Conservation (phyloP, 2,329 filamentous ascomycete species). For the Hymenotorrendiella dingleyae region DNA sequence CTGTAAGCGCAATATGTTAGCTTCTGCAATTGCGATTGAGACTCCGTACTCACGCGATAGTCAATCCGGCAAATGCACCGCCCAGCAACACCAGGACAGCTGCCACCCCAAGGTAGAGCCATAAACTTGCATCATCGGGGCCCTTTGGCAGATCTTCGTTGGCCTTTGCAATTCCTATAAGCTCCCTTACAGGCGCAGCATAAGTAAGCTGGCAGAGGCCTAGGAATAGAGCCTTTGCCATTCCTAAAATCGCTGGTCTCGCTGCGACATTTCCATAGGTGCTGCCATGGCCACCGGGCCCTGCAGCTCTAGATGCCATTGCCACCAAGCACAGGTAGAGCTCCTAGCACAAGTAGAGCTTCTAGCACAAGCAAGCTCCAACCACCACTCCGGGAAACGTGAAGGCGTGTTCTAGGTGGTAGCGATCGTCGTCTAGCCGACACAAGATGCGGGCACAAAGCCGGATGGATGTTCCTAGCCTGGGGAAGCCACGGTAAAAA, state of each 20-base stretch:
- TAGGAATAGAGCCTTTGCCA: conserved; percentile 45
- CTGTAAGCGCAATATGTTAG: conserved; percentile 21
- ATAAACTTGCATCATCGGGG: conserved; percentile 59
- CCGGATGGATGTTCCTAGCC: too few species aligned
- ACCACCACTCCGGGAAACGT: too few species aligned
- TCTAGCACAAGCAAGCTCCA: too few species aligned
- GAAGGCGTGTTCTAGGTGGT: too few species aligned
- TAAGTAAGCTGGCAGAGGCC: conserved; percentile 37
- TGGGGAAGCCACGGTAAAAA: too few species aligned
- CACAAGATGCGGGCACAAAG: too few species aligned
- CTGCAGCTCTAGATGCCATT: neutral
- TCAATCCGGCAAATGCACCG: conserved; percentile 90
- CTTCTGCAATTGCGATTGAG: neutral
- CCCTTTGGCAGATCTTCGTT: conserved; percentile 44
- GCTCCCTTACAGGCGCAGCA: conserved; percentile 31
- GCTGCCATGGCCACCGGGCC: neutral
- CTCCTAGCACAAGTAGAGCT: too few species aligned
- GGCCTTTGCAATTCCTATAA: conserved; percentile 41
- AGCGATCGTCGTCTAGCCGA: too few species aligned
- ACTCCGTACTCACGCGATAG: conserved; percentile 62
- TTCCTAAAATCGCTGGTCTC: conserved; percentile 45
- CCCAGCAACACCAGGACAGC: conserved; percentile 77
- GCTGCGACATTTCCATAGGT: conserved; percentile 35
- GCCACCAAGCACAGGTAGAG: too few species aligned
- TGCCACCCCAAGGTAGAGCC: conserved; percentile 76